A percentile compares a stretch with the other conserved stretches of the same genome.
phyloP scores from a whole-genome alignment of 2,329 filamentous ascomycete species.

The Thielaviopsis punctulata region DNA sequence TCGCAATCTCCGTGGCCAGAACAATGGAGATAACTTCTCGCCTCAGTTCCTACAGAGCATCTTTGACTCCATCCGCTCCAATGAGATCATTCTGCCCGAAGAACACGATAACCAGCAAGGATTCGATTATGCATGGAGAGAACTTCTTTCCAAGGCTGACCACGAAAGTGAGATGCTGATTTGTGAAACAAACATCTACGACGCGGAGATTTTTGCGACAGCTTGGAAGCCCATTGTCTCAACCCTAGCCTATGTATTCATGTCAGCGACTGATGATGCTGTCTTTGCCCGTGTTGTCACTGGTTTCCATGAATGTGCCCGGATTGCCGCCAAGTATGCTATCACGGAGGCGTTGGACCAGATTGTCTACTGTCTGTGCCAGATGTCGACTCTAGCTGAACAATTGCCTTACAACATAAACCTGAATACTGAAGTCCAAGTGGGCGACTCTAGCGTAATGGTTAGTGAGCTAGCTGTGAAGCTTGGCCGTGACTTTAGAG shows the following conservation, averaged over 20 bases:
- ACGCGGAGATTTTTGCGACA: conserved; percentile 91
- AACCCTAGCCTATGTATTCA: conserved; percentile 93
- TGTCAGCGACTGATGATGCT: conserved; percentile 91
- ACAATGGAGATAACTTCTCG: conserved; percentile 69
- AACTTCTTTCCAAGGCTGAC: conserved; percentile 71
- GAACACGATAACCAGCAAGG: conserved; percentile 95
- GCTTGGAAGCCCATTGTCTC: conserved; percentile 93
- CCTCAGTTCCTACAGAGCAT: conserved; percentile 71
- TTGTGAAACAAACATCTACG: conserved; percentile 85
- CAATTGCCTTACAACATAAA: conserved; percentile 62
- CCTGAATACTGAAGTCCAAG: conserved; percentile 90
- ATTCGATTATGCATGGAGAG: conserved; percentile 96
- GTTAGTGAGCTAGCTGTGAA: conserved; percentile 95
- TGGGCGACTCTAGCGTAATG: conserved; percentile 85
- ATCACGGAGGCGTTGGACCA: conserved; percentile 79
- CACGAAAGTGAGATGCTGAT: conserved; percentile 55
- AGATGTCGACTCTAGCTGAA: conserved; percentile 75
- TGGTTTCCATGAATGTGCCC: conserved; percentile 90
- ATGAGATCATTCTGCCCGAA: conserved; percentile 92
- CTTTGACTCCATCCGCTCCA: conserved; percentile 76
- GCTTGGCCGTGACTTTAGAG: conserved; percentile 82
- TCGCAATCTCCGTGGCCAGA: conserved; percentile 78
- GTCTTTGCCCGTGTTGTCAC: conserved; percentile 88
- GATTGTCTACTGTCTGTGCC: conserved; percentile 76
- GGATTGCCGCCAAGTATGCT: conserved; percentile 72